Conservation (phyloP, 805 yeast genomes). For the Saturnispora diversa region DNA sequence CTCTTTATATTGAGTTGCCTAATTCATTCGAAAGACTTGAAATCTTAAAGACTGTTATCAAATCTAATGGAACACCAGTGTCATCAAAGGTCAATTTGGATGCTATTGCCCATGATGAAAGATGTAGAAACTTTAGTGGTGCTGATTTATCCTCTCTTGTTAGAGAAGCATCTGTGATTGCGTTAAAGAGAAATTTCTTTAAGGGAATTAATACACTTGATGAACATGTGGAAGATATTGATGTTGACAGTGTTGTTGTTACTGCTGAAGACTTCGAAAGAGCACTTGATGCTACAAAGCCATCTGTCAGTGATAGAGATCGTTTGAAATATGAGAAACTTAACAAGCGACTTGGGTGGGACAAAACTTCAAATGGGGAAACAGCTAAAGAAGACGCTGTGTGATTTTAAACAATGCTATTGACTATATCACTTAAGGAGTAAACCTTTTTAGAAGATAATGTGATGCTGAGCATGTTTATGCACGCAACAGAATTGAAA, state of each 20-base stretch:
- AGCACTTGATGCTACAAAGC: conserved; percentile 72
- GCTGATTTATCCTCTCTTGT: conserved; percentile 91
- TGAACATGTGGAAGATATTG: conserved; percentile 27
- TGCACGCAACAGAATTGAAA: not conserved
- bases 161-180: conserved; percentile 88
- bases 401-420: not conserved
- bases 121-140: conserved; percentile 88
- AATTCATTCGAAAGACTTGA: conserved; percentile 69
- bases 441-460: not conserved
- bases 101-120: conserved; percentile 59
- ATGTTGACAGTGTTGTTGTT: conserved; percentile 39
- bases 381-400: conserved; percentile 10
- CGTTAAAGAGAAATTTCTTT: conserved; percentile 70
- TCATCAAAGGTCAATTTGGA: conserved; percentile 51
- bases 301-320: conserved; percentile 85
- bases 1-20: conserved; percentile 86
- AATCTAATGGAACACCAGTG: conserved; percentile 69
- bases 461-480: not conserved
- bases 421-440: not conserved
- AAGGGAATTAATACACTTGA: conserved; percentile 40
- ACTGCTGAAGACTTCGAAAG: conserved; percentile 54
- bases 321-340: conserved; percentile 67
- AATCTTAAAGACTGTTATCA: conserved; percentile 69
- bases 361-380: conserved; percentile 22
- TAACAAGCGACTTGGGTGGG: conserved; percentile 72